phyloP scores from a whole-genome alignment of 2,329 filamentous ascomycete species.

The Penicillium crustosum region DNA sequence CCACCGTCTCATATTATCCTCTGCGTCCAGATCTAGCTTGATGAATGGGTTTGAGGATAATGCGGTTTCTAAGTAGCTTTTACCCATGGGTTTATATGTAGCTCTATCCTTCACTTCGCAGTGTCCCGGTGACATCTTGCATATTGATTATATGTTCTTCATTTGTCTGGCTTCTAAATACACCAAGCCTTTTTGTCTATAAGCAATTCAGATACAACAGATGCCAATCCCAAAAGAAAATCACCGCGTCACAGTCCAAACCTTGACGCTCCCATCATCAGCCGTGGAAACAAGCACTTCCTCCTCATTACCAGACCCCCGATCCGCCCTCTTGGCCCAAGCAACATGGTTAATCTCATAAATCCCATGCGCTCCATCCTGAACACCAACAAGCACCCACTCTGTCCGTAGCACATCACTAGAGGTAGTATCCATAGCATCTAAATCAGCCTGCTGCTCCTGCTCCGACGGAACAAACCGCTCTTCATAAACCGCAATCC shows the following conservation, averaged over 20 bases:
- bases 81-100: neutral
- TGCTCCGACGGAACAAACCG: constrained; percentile 33
- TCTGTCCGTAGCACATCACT: constrained; percentile 44
- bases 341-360: constrained; percentile 92
- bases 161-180: neutral
- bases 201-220: neutral
- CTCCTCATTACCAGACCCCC: constrained; percentile 49
- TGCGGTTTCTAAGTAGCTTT: too few relatives aligned
- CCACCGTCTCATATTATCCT: too few relatives aligned
- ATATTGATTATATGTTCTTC: neutral
- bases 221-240: constrained; percentile 1
- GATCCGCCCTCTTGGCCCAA: constrained; percentile 80
- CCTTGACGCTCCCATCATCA: constrained; percentile 83
- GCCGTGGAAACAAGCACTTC: constrained; percentile 87
- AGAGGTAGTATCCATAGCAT: constrained; percentile 31
- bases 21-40: too few relatives aligned
- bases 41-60: too few relatives aligned
- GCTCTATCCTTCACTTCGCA: neutral
- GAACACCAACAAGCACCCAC: constrained; percentile 71
- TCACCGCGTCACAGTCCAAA: constrained; percentile 64
- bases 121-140: neutral
- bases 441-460: constrained; percentile 10
- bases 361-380: constrained; percentile 77
- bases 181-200: constrained; percentile 6
- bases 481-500: constrained; percentile 77